Percentiles rank a stretch among this genome's conserved stretches.
phyloP scores from a whole-genome alignment of 139 green algal species.

The Trebouxia sp. region DNA sequence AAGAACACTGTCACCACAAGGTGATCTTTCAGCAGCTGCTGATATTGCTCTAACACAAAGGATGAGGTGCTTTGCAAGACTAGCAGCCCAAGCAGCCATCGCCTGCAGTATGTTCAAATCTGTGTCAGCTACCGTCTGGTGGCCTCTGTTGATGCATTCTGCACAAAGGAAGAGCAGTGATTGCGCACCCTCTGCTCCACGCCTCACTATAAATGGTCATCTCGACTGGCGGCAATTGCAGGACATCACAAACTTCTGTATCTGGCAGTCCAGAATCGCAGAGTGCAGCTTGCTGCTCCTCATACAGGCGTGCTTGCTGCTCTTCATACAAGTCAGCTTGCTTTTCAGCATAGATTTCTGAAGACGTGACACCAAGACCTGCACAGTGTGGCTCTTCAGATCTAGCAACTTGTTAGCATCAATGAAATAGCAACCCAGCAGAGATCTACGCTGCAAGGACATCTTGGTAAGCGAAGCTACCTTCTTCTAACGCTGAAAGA shows the following conservation, averaged over 20 bases:
- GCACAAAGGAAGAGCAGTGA: background rate
- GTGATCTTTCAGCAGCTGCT: conserved; percentile 74
- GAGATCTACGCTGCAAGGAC: too few relatives aligned
- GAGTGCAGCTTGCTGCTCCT: conserved; percentile 34
- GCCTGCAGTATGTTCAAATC: conserved; percentile 8
- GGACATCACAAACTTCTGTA: conserved; percentile 61
- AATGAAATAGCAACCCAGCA: too few relatives aligned
- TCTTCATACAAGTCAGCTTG: conserved; percentile 22
- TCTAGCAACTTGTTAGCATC: too few relatives aligned
- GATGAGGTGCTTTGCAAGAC: conserved; percentile 77
- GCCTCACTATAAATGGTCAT: conserved; percentile 39
- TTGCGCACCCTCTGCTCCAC: conserved; percentile 34
- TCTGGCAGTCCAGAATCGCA: conserved; percentile 70
- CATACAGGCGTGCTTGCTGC: conserved; percentile 18
- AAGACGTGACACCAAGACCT: conserved; percentile 3
- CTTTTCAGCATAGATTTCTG: conserved; percentile 9
- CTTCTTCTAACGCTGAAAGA: background rate
- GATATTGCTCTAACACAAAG: conserved; percentile 83
- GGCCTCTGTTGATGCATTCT: background rate
- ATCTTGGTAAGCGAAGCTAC: too few relatives aligned
- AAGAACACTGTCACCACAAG: conserved; percentile 92
- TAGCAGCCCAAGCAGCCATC: conserved; percentile 83
- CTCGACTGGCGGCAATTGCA: conserved; percentile 39
- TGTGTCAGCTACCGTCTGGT: background rate
- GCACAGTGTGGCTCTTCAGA: too few relatives aligned